Base-by-base conservation (phyloP, 306 rosid species). In the Urtica urens region DNA sequence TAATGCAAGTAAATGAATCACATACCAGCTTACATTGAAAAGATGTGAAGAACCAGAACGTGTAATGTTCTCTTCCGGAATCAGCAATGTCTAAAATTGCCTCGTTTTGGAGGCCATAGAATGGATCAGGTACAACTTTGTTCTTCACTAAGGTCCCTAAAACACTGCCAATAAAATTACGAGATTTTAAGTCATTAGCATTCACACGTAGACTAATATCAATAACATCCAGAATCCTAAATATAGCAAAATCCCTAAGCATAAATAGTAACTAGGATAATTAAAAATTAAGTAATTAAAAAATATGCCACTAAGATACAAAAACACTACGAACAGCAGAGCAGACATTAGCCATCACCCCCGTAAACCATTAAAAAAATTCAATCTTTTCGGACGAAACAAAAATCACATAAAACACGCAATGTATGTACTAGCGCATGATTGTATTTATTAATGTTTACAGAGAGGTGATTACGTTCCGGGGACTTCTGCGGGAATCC, bases 31-130 rank as follows among this genome's bases (percentile, higher is more conserved):
- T 78, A 66, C 80, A 74, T 39, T 64, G 72, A 49, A 88, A 88
- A 38, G 76, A 60, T 2, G 82, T 88, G 33, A 83, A 88, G 71
- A 83, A 78, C 95, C 95, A 83, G 61, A 83, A 88, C n/a, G 97
- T 88, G 69, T 88, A 83, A 52, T 68, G 60, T 12, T 88, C 86
- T 65, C 93, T 77, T 41, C 97, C 97, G 29, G 97, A 77, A 68
- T 83, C 93, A 69, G 95, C 83, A 78, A 88, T 88, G 47, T 88
- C 97, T 10, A 72, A 41, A 49, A 88, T 83, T 1, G 64, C 15
- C 55, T 83, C 80, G 34, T 88, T 88, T 62, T 59, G 63, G 51
- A 88, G 63, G 21, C 97, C 97, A 47, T 78, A 78, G 46, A 88
- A 88, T 38, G 95, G 97, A 71, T 88, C 95, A 0, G 80, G 97